A percentile compares a stretch with the other conserved stretches of the same genome.
These are phyloP conservation scores for Pythium insidiosum DNA, from an alignment of 352 stramenopile species.

Conservation along the genomic window DNA sequence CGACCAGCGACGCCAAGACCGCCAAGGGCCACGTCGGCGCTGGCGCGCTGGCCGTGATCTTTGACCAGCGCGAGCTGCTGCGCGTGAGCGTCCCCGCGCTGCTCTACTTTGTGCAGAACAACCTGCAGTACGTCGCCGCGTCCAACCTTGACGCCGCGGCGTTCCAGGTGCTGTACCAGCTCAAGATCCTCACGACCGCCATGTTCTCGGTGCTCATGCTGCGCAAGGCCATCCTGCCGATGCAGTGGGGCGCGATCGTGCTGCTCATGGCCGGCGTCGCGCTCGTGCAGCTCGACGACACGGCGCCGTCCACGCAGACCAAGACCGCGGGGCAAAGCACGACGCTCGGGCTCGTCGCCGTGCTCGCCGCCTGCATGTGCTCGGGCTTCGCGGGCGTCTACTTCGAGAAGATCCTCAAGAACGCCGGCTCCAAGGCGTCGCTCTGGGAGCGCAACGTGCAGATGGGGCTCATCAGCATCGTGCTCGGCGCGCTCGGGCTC, in stretches of 20 bases:
- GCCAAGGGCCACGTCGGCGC: constrained; percentile 3
- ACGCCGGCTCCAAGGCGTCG: constrained; percentile 36
- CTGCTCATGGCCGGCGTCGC: constrained; percentile 77
- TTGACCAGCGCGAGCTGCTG: constrained; percentile 54
- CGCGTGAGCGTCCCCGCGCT: constrained; percentile 67
- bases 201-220: constrained; percentile 82
- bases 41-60: constrained; percentile 28
- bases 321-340: constrained; percentile 36
- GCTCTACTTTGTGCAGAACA: constrained; percentile 83
- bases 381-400: constrained; percentile 82
- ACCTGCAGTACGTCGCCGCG: constrained; percentile 72
- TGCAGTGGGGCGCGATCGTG: constrained; percentile 74
- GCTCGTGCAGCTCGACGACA: constrained; percentile 66
- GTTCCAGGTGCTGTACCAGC: constrained; percentile 82
- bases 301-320: constrained; percentile 2
- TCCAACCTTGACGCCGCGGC: constrained; percentile 75
- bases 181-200: constrained; percentile 85
- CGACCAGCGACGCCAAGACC: not conserved
- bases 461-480: constrained; percentile 68
- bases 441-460: constrained; percentile 83
- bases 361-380: constrained; percentile 65
- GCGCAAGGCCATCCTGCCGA: constrained; percentile 50
- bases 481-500: constrained; percentile 47
- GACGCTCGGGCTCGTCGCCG: constrained; percentile 54
- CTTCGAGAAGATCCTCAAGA: constrained; percentile 86